Evolutionary conservation across 2,329 filamentous ascomycete species (phyloP), one percentile per base, ranked within the genome.

Genomic region (Pseudopithomyces maydicus): DNA sequence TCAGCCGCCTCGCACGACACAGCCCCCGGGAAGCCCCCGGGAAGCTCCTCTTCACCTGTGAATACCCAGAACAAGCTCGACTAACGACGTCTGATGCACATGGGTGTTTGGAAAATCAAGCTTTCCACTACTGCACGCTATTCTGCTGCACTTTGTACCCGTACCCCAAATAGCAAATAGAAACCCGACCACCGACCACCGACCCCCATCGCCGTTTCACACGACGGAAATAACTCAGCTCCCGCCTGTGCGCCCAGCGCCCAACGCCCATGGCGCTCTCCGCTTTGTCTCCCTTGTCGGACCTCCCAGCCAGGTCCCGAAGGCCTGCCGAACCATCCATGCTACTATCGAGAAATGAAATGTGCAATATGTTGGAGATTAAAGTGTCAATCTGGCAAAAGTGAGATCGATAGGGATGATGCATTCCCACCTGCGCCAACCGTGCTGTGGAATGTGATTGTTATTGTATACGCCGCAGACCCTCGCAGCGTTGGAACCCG

Each of bases 141-240:
- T 10, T 29, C 23, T 43, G 17, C 14, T 6, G 20, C 22, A 12
- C 50, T 11, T 22, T n/a, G 14, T 29, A 36, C 50, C 23, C 29
- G 46, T 53, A 53, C 51, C 42, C 43, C 48, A 51, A 42, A 43
- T 43, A 51, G 48, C 48, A 51, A 42, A 43, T 43, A 51, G 48
- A 51, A 42, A 15, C 17, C 48, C 36, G 48, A 51, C 26, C 6
- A 19, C 26, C 11, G 19, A 20, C 32, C 22, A 19, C 20, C 35
- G 20, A 32, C n/a, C 38, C 41, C 41, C 45, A 20, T 29, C 17
- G 23, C 29, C 19, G 50, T 52, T 52, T 52, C 50, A 52, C 15
- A 1, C 29, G 29, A 29, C 48, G 39, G 47, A n/a, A 19, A 15
- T n/a, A 7, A 15, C 15, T 6, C 7, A 6, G 11, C 7, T 17